These are phyloP conservation scores for Boletus rubescentipes DNA, from an alignment of 768 basidiomycete genomes.

Conservation along the genomic window DNA sequence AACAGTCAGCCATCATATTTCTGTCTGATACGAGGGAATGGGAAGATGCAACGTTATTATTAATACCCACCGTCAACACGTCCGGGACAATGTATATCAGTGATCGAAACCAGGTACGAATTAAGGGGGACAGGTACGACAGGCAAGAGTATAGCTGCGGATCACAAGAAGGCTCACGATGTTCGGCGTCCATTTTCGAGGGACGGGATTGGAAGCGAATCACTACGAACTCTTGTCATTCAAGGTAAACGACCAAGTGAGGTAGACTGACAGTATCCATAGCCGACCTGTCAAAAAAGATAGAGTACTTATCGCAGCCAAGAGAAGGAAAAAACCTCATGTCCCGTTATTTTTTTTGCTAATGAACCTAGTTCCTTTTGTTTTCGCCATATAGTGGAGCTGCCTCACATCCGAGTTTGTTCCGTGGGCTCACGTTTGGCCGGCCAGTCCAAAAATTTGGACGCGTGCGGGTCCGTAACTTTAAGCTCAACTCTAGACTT, in stretches of 20 bases:
- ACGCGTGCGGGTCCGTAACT: background rate
- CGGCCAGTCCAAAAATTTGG: background rate
- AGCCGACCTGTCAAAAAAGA: too few relatives aligned
- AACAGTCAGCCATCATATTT: too few relatives aligned
- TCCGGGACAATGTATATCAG: background rate
- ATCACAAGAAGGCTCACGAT: too few relatives aligned
- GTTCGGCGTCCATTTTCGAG: too few relatives aligned
- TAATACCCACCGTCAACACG: background rate
- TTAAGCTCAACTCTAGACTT: slow-evolving; percentile 17
- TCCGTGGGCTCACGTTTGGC: background rate
- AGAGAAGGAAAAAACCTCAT: background rate
- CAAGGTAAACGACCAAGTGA: background rate
- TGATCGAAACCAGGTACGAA: background rate
- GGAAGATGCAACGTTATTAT: background rate
- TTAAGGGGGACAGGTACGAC: background rate
- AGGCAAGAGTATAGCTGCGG: too few relatives aligned
- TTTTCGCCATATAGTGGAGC: background rate
- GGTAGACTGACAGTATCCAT: background rate
- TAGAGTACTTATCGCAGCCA: background rate
- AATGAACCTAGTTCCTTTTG: slow-evolving; percentile 3
- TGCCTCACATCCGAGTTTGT: background rate
- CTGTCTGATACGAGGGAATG: background rate
- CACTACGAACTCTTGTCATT: background rate
- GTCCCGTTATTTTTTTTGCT: background rate
- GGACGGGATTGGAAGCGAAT: background rate